Percentiles rank a stretch among this genome's conserved stretches.
Evolutionary conservation across 2,329 filamentous ascomycete genomes (phyloP).

Genomic region (Fusarium caatingaense): DNA sequence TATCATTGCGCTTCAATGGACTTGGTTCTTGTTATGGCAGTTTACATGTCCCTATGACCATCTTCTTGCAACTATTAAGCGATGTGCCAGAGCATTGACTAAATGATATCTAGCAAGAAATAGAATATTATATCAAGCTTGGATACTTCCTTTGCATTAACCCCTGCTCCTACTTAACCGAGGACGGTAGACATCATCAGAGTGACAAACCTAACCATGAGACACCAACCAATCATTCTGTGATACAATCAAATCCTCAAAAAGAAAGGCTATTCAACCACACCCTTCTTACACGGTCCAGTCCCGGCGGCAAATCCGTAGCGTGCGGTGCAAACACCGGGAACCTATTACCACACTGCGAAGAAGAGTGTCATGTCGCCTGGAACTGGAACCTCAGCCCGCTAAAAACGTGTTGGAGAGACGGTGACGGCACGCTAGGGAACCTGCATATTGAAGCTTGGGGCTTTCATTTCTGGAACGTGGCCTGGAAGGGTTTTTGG

Average conservation of each 20-base stretch:
- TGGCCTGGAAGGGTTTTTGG: constrained; percentile 2
- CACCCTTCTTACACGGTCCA: constrained; percentile 4
- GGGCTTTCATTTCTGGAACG: constrained; percentile 26
- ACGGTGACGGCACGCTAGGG: constrained; percentile 11
- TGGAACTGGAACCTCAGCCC: constrained; percentile 35
- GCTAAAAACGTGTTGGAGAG: constrained; percentile 25
- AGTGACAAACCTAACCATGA: background rate
- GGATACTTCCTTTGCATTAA: background rate
- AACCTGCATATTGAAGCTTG: constrained; percentile 21
- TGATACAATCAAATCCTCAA: constrained; percentile 11
- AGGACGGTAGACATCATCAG: background rate
- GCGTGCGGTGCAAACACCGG: constrained; percentile 22
- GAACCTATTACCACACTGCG: background rate
- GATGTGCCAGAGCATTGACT: background rate
- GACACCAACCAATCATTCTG: constrained; percentile 2
- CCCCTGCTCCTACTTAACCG: background rate
- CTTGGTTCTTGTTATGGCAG: background rate
- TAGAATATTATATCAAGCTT: background rate
- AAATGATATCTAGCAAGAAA: background rate
- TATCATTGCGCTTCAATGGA: too few species aligned
- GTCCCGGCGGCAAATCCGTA: constrained; percentile 18
- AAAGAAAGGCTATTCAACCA: constrained; percentile 8
- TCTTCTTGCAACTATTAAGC: background rate
- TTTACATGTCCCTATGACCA: background rate
- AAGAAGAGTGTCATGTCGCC: constrained; percentile 7